Base-by-base conservation (phyloP, 805 yeast genomes). In the Schizosaccharomyces octosporus region DNA sequence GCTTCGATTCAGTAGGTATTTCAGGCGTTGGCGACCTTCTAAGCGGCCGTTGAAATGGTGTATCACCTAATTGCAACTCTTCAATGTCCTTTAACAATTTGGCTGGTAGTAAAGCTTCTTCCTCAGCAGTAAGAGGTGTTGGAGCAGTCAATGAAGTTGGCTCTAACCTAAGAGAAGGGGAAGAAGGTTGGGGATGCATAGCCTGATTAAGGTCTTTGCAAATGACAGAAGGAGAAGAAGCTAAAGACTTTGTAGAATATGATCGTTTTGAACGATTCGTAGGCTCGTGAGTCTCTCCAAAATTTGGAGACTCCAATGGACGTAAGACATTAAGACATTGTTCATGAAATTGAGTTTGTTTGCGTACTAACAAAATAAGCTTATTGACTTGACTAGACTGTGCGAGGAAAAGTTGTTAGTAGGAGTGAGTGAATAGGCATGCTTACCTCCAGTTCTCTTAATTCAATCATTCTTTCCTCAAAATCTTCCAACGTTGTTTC, bases 401-500 rank as follows among this genome's bases (percentile, higher is more conserved):
- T 19, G n/a, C 6, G n/a, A n/a, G 2, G 27, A 17, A 19, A 45
- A 3, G 5, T 17, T 45, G 51, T n/a, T 45, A 45, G 27, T 24
- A 24, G 27, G 17, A 19, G 24, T 54, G 13, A 29, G 19, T n/a
- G 54, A 29, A 7, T 11, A 21, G 7, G 7, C 21, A 9, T 60
- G 39, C 60, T 61, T 51, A 60, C 45, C 60, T 27, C 61, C 27
- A 21, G 60, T 41, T 60, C 51, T 19, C 11, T 61, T 62, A 13
- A 31, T n/a, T 45, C 27, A 45, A 45, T 24, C 67, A 66, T 66
- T 29, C 63, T 65, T 59, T 65, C 64, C 45, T 64, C 63, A 55
- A 66, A 67, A 41, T 66, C 67, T 31, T 66, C 67, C 15, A 63
- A 64, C n/a, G 66, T 62, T 43, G 65, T 67, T 57, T 66, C 67